Conservation (phyloP, 106 monocot species). For the Xerophyta viscosa region DNA sequence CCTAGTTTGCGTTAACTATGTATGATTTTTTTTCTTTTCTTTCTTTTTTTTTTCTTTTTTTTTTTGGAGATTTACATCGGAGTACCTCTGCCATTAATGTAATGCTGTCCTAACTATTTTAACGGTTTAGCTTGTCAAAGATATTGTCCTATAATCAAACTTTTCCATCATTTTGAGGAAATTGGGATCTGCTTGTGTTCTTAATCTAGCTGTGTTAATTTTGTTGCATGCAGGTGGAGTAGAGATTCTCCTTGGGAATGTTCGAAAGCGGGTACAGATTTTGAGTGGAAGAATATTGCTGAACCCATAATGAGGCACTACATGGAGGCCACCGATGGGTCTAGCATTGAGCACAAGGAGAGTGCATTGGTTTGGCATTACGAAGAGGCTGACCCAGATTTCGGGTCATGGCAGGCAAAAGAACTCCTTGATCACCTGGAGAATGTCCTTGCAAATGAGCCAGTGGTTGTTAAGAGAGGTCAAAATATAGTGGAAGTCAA, state of each 20-base stretch:
- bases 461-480: slow-evolving; percentile 64
- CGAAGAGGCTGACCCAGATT: slow-evolving; percentile 63
- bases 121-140: too few species aligned
- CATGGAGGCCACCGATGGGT: slow-evolving; percentile 35
- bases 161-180: too few species aligned
- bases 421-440: slow-evolving; percentile 70
- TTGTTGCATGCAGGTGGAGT: background rate
- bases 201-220: too few species aligned
- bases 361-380: slow-evolving; percentile 74
- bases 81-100: too few species aligned
- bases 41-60: too few species aligned
- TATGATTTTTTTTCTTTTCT: too few species aligned
- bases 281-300: slow-evolving; percentile 23
- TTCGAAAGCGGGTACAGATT: slow-evolving; percentile 9
- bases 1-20: too few species aligned
- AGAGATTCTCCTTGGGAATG: slow-evolving; percentile 24
- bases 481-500: slow-evolving; percentile 57
- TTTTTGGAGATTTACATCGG: too few species aligned
- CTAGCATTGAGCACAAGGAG: slow-evolving; percentile 57
- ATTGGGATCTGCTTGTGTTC: too few species aligned
- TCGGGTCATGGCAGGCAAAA: slow-evolving; percentile 32
- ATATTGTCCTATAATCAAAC: too few species aligned
- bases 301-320: slow-evolving; percentile 10
- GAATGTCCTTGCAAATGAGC: slow-evolving; percentile 70
- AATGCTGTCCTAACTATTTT: too few species aligned